Conservation (phyloP, 148 eudicot genomes). For the Vaccinium darrowii region DNA sequence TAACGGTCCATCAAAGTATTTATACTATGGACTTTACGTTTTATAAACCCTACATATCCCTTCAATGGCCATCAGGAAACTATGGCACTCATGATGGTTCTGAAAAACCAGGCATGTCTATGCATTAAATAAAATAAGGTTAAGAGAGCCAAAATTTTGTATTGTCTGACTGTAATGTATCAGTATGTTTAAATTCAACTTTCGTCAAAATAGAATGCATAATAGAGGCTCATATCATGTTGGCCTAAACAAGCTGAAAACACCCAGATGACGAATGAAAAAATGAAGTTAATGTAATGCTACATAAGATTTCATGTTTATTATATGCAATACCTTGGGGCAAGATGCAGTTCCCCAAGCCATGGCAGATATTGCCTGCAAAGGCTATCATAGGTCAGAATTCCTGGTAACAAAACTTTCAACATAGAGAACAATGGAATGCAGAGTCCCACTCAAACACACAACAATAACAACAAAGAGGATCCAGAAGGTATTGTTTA, state of each 20-base stretch:
- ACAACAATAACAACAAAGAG: neutral
- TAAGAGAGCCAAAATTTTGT: neutral
- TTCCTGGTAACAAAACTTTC: neutral
- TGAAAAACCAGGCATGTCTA: neutral
- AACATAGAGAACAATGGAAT: constrained; percentile 3
- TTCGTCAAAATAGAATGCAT: neutral
- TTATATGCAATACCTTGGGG: constrained; percentile 67
- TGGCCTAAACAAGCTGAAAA: neutral
- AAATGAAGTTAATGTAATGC: neutral
- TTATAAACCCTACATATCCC: neutral
- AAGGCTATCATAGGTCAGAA: constrained; percentile 19
- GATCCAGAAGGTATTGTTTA: constrained; percentile 12
- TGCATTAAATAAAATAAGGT: neutral
- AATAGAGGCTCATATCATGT: neutral
- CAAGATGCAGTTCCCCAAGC: constrained; percentile 99
- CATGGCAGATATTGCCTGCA: constrained; percentile 97
- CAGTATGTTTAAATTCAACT: neutral
- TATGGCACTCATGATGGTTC: constrained; percentile 3
- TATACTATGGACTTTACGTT: neutral
- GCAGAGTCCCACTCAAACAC: neutral
- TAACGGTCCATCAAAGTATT: neutral
- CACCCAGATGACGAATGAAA: neutral
- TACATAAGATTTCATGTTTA: neutral
- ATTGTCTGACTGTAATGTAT: neutral
- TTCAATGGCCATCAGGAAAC: neutral